These are phyloP conservation scores for Colletotrichum chlorophyti DNA, from an alignment of 2,329 filamentous ascomycete species.

Conservation along the genomic window DNA sequence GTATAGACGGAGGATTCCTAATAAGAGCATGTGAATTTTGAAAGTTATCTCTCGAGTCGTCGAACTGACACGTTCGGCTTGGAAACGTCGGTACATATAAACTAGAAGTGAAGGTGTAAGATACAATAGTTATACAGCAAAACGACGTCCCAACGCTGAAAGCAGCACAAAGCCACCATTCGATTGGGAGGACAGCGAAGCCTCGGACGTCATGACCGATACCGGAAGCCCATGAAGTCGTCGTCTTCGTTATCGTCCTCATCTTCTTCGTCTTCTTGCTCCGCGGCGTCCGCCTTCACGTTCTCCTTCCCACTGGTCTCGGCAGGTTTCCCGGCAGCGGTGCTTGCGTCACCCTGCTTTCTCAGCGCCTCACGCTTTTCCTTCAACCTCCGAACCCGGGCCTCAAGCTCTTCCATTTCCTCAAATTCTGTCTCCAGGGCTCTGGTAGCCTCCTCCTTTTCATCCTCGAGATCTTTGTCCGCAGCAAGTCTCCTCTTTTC, in stretches of 20 bases:
- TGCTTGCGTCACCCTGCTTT: constrained; percentile 41
- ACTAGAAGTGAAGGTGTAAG: constrained; percentile 18
- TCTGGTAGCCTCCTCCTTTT: constrained; percentile 77
- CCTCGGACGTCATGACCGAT: constrained; percentile 38
- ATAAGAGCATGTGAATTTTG: too few species aligned
- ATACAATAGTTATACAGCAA: constrained; percentile 24
- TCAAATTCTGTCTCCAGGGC: constrained; percentile 81
- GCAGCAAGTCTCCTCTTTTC: constrained; percentile 59
- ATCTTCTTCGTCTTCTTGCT: constrained; percentile 44
- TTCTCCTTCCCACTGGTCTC: constrained; percentile 37
- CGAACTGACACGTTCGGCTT: too few species aligned
- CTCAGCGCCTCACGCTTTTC: constrained; percentile 74
- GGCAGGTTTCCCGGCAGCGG: constrained; percentile 30
- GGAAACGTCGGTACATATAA: too few species aligned
- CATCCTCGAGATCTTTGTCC: constrained; percentile 66
- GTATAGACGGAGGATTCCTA: not conserved
- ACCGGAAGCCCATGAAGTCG: constrained; percentile 66
- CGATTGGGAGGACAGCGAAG: not conserved
- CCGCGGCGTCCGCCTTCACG: constrained; percentile 35
- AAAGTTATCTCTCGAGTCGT: not conserved
- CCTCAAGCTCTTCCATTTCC: constrained; percentile 82
- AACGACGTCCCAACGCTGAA: not conserved
- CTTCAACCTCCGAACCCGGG: constrained; percentile 71
- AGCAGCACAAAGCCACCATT: not conserved
- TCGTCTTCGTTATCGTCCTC: constrained; percentile 58